A percentile compares a stretch with the other conserved stretches of the same genome.
Conservation (phyloP, 1,139 yeast genomes). For the Pneumocystis jirovecii region DNA sequence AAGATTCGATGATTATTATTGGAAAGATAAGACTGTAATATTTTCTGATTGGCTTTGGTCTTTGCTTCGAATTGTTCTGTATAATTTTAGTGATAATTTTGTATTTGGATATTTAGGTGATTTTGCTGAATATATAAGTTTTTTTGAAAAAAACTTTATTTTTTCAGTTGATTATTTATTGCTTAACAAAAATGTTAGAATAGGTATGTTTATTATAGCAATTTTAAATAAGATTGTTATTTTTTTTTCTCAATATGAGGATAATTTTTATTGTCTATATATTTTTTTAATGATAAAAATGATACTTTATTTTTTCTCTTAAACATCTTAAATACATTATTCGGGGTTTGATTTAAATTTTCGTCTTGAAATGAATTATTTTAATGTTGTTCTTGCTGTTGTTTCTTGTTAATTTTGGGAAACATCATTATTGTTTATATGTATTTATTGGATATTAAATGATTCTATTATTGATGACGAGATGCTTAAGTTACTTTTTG, state of each 20-base stretch:
- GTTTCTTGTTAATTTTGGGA: slow-evolving; percentile 7
- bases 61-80: neutral
- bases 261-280: neutral
- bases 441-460: slow-evolving; percentile 13
- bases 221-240: neutral
- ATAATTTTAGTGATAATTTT: neutral
- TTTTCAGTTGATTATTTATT: neutral
- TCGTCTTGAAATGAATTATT: slow-evolving; percentile 6
- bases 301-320: neutral
- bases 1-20: neutral
- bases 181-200: neutral
- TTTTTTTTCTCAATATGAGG: neutral
- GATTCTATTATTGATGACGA: neutral
- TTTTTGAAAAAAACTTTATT: neutral
- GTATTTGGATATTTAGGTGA: neutral
- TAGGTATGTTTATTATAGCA: neutral
- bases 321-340: slow-evolving; percentile 1
- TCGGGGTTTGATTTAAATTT: slow-evolving; percentile 2
- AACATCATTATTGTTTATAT: slow-evolving; percentile 14
- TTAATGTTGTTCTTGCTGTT: slow-evolving; percentile 13
- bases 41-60: neutral
- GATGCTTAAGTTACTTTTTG: slow-evolving; percentile 19
- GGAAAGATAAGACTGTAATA: neutral
- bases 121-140: neutral
- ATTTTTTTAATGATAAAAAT: neutral